These are phyloP conservation scores for Yamadazyma spencermartinsiae DNA, from an alignment of 1,139 yeast genomes.

Conservation along the genomic window DNA sequence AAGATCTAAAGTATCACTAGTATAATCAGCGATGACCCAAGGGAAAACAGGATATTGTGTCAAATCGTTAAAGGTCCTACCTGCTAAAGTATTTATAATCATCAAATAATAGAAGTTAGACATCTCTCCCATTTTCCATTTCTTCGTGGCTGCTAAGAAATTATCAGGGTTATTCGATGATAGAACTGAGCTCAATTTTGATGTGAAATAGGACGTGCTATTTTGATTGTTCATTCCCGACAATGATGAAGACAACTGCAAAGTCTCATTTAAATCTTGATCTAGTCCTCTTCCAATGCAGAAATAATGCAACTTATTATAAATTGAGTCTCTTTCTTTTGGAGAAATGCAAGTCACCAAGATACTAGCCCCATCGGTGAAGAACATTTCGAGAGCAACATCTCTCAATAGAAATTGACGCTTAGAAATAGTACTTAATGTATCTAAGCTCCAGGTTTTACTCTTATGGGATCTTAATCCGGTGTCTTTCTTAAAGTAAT, in stretches of 20 bases:
- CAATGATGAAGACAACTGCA: slow-evolving; percentile 43
- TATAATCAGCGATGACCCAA: slow-evolving; percentile 82
- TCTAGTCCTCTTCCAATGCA: slow-evolving; percentile 52
- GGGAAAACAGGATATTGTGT: slow-evolving; percentile 92
- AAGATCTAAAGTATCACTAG: slow-evolving; percentile 63
- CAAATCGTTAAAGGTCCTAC: slow-evolving; percentile 81
- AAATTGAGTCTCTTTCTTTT: slow-evolving; percentile 56
- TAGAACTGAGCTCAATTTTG: slow-evolving; percentile 40
- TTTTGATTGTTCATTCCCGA: slow-evolving; percentile 14
- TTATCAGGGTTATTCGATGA: slow-evolving; percentile 23
- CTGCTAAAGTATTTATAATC: slow-evolving; percentile 79
- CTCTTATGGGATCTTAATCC: slow-evolving; percentile 39
- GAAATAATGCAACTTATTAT: slow-evolving; percentile 44
- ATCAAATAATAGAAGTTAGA: slow-evolving; percentile 80
- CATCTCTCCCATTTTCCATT: slow-evolving; percentile 74
- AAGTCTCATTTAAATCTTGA: slow-evolving; percentile 51
- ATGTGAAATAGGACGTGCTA: slow-evolving; percentile 23
- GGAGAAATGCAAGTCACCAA: slow-evolving; percentile 56
- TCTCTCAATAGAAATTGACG: slow-evolving; percentile 75
- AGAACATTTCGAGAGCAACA: slow-evolving; percentile 75
- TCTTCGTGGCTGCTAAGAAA: slow-evolving; percentile 56
- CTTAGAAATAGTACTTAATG: slow-evolving; percentile 63
- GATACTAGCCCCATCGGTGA: slow-evolving; percentile 68
- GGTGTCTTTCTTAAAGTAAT: slow-evolving; percentile 20
- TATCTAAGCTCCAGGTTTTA: slow-evolving; percentile 56